Evolutionary conservation across 1,139 yeast genomes (phyloP).

Genomic region (Zygoascus hellenicus): DNA sequence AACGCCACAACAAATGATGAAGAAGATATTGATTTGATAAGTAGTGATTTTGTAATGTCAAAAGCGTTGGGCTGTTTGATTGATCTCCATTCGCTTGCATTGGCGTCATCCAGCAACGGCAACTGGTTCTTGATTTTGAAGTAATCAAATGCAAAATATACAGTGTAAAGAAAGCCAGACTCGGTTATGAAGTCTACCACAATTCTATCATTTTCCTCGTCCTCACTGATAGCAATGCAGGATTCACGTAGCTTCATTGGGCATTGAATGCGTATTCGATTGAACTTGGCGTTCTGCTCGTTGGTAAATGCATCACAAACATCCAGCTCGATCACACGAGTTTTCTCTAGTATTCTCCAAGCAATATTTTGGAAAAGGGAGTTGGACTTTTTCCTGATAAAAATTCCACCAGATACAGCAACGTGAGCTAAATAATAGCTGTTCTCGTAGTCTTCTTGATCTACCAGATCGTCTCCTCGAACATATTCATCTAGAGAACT

Average conservation of each 20-base stretch:
- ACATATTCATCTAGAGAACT: conserved; percentile 1
- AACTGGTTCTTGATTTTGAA: conserved; percentile 11
- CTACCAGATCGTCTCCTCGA: conserved; percentile 9
- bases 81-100: conserved; percentile 26
- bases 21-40: conserved; percentile 44
- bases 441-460: conserved; percentile 17
- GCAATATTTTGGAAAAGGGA: conserved; percentile 16
- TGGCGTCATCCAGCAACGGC: conserved; percentile 16
- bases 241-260: conserved; percentile 20
- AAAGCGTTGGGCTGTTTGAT: conserved; percentile 57
- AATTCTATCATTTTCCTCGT: conserved; percentile 15
- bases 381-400: conserved; percentile 9
- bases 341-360: conserved; percentile 22
- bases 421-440: conserved; percentile 22
- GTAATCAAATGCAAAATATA: conserved; percentile 18
- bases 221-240: conserved; percentile 24
- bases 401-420: conserved; percentile 23
- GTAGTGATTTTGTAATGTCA: conserved; percentile 59
- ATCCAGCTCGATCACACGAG: conserved; percentile 23
- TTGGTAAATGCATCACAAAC: conserved; percentile 19
- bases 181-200: conserved; percentile 26
- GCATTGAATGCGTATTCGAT: conserved; percentile 23
- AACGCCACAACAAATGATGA: conserved; percentile 49
- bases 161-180: conserved; percentile 27
- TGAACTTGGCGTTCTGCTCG: conserved; percentile 8